Conservation (phyloP, 2,329 filamentous ascomycete genomes). For the Fusarium annulatum region DNA sequence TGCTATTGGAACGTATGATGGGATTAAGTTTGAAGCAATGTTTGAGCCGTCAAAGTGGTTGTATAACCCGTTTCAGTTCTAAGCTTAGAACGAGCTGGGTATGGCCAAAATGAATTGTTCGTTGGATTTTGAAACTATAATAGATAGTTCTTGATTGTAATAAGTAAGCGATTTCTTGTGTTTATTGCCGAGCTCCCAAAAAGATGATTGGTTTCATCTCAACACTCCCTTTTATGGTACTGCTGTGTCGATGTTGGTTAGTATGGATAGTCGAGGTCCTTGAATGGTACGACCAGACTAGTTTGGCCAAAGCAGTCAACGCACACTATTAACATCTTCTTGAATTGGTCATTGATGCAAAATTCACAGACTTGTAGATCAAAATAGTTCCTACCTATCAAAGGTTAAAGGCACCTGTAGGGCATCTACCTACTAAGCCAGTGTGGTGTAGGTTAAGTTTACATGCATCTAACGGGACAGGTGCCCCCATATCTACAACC, state of each 20-base stretch:
- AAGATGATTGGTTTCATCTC: not conserved
- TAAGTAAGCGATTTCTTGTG: not conserved
- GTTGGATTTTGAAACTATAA: not conserved
- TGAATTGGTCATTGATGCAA: not conserved
- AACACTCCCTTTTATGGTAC: not conserved
- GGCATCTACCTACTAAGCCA: not conserved
- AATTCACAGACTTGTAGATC: not conserved
- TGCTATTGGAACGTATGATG: conserved; percentile 76
- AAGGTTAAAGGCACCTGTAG: not conserved
- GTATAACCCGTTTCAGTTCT: conserved; percentile 53
- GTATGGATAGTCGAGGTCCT: not conserved
- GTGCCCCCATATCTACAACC: conserved; percentile 46
- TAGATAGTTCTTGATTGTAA: not conserved
- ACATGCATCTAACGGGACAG: conserved; percentile 45
- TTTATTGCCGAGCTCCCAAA: not conserved
- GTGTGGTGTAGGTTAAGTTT: not conserved
- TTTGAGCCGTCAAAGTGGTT: conserved; percentile 70
- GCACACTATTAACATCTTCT: not conserved
- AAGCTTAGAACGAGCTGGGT: not conserved
- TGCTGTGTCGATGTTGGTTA: not conserved
- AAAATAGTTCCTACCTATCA: not conserved
- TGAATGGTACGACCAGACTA: too few species aligned
- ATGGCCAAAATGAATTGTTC: not conserved
- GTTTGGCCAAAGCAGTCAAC: not conserved
- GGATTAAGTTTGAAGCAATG: conserved; percentile 74